Evolutionary conservation across 2,329 filamentous ascomycete genomes (phyloP).

Genomic region (Fusarium chaquense): DNA sequence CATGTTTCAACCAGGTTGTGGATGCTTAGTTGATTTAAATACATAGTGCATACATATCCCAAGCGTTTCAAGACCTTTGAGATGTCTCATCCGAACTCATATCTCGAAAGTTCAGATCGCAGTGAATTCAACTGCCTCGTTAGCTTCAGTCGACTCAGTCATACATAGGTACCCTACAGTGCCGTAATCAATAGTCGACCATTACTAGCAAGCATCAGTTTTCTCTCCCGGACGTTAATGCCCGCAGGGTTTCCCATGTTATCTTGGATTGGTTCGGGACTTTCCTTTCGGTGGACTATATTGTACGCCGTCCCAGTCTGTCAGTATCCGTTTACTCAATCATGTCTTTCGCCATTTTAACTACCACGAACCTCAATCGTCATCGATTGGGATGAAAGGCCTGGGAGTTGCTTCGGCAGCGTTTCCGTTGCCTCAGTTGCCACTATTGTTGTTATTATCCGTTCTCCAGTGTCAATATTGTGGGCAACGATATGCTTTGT

Average conservation of each 20-base stretch:
- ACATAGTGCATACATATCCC: neutral
- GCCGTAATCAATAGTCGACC: neutral
- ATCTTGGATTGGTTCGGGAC: neutral
- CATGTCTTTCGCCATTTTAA: neutral
- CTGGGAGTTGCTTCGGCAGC: neutral
- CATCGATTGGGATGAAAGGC: neutral
- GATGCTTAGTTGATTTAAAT: constrained; percentile 8
- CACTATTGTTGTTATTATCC: neutral
- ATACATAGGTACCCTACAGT: neutral
- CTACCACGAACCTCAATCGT: neutral
- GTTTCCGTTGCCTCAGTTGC: neutral
- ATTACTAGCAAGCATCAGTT: neutral
- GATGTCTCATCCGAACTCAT: neutral
- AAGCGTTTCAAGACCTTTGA: neutral
- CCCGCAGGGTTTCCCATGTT: neutral
- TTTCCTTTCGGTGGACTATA: neutral
- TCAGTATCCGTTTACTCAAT: neutral
- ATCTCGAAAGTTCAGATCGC: neutral
- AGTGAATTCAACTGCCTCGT: neutral
- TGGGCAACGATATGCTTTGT: too few species aligned
- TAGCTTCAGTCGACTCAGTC: neutral
- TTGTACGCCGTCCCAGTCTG: neutral
- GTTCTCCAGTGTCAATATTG: neutral
- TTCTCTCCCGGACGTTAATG: neutral
- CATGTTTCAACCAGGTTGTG: constrained; percentile 14